Percentiles rank a stretch among this genome's conserved stretches.
Conservation (phyloP, 2,329 filamentous ascomycete genomes). For the Penicillium sp. region DNA sequence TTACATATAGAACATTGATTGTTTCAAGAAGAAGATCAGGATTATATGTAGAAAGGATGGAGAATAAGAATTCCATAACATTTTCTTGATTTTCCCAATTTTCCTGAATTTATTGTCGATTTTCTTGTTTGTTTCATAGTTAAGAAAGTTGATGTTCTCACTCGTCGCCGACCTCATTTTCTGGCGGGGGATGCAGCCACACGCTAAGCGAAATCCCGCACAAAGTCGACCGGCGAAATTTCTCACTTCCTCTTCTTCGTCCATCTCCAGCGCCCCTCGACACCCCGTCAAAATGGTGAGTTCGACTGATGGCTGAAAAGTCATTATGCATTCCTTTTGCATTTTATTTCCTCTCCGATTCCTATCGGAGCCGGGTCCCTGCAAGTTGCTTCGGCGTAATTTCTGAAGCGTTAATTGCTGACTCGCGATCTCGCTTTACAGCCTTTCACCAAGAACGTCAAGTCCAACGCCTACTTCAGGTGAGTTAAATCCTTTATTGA, state of each 20-base stretch:
- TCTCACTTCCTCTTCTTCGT: slow-evolving; percentile 30
- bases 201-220: slow-evolving; percentile 47
- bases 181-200: slow-evolving; percentile 35
- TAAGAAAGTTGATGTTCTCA: slow-evolving; percentile 11
- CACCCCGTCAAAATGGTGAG: slow-evolving; percentile 49
- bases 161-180: slow-evolving; percentile 45
- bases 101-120: neutral
- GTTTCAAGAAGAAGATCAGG: neutral
- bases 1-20: neutral
- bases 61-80: neutral
- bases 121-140: neutral
- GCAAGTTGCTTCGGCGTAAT: slow-evolving; percentile 97
- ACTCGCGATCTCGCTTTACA: slow-evolving; percentile 70
- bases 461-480: slow-evolving; percentile 99
- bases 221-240: slow-evolving; percentile 41
- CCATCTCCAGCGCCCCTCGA: slow-evolving; percentile 36
- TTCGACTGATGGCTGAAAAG: slow-evolving; percentile 31
- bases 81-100: slow-evolving; percentile 9
- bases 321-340: slow-evolving; percentile 17
- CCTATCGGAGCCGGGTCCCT: slow-evolving; percentile 63
- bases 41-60: neutral
- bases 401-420: slow-evolving; percentile 99
- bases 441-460: slow-evolving; percentile 91
- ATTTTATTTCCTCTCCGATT: slow-evolving; percentile 20
- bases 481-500: slow-evolving; percentile 52